phyloP scores from a whole-genome alignment of 805 yeast genomes.

The Starmerella riodocensis region DNA sequence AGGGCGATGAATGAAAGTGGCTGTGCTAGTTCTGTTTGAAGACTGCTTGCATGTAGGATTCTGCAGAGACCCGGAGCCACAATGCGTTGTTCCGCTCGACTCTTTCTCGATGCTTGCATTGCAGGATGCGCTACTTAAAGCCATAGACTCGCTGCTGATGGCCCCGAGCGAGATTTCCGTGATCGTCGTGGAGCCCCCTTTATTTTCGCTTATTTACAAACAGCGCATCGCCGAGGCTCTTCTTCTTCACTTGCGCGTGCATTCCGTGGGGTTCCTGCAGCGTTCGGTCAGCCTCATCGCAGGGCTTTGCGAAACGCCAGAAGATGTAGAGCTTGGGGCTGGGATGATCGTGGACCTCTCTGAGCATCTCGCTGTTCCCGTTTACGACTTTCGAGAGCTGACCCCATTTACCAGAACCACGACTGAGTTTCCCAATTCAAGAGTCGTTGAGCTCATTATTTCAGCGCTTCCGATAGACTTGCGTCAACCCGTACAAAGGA shows the following conservation, averaged over 20 bases:
- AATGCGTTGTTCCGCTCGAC: not conserved
- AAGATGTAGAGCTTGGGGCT: not conserved
- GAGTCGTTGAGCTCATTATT: not conserved
- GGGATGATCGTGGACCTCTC: slow-evolving; percentile 9
- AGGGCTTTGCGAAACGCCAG: not conserved
- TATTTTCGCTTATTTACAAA: slow-evolving; percentile 12
- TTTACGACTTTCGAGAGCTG: slow-evolving; percentile 20
- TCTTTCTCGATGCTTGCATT: not conserved
- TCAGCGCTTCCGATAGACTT: slow-evolving; percentile 7
- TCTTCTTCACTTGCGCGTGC: slow-evolving; percentile 12
- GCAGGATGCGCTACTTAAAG: slow-evolving; percentile 7
- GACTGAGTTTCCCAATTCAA: slow-evolving; percentile 2
- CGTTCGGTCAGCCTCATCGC: slow-evolving; percentile 19
- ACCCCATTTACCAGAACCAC: slow-evolving; percentile 10
- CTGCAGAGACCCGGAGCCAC: slow-evolving; percentile 10
- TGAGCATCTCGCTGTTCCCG: slow-evolving; percentile 17
- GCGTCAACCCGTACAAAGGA: slow-evolving; percentile 2
- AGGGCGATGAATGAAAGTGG: slow-evolving; percentile 16
- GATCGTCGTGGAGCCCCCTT: slow-evolving; percentile 21
- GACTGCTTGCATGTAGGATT: slow-evolving; percentile 13
- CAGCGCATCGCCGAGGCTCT: slow-evolving; percentile 14
- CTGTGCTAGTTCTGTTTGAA: slow-evolving; percentile 9
- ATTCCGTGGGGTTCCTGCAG: slow-evolving; percentile 18
- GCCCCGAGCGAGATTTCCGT: slow-evolving; percentile 11
- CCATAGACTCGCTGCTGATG: slow-evolving; percentile 14